These are phyloP conservation scores for Cinnamomum micranthum DNA, from an alignment of 164 flowering plant genomes.

Conservation along the genomic window DNA sequence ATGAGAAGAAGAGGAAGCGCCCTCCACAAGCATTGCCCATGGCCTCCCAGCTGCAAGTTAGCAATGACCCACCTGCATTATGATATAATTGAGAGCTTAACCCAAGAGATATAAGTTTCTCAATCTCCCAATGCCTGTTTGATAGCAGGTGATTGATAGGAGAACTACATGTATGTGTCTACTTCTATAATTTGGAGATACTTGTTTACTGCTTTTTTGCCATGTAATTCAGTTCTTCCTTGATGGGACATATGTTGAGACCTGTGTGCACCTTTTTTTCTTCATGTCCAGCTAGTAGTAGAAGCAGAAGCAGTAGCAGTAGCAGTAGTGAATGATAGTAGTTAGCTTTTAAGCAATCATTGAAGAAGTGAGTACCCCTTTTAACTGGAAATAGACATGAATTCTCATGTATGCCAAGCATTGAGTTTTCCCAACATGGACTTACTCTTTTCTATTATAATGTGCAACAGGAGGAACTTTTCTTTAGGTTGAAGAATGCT, in stretches of 20 bases:
- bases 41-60: slow-evolving; percentile 20
- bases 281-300: too few species aligned
- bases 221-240: too few species aligned
- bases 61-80: background rate
- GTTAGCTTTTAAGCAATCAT: background rate
- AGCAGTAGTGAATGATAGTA: background rate
- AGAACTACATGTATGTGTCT: too few species aligned
- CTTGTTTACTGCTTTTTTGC: background rate
- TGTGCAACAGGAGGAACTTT: slow-evolving; percentile 3
- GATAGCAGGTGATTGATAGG: background rate
- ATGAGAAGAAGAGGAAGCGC: slow-evolving; percentile 87
- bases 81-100: background rate
- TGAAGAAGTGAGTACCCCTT: slow-evolving; percentile 6
- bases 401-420: too few species aligned
- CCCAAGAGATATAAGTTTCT: background rate
- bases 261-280: too few species aligned
- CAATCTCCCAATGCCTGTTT: background rate
- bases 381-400: slow-evolving; percentile 16
- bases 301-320: background rate
- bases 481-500: slow-evolving; percentile 2
- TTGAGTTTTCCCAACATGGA: slow-evolving; percentile 4
- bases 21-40: slow-evolving; percentile 16
- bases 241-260: too few species aligned
- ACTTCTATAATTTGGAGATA: background rate
- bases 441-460: background rate